Evolutionary conservation across 768 basidiomycete genomes (phyloP), one percentile per base, ranked within the genome.

Genomic region (Russula sp.): DNA sequence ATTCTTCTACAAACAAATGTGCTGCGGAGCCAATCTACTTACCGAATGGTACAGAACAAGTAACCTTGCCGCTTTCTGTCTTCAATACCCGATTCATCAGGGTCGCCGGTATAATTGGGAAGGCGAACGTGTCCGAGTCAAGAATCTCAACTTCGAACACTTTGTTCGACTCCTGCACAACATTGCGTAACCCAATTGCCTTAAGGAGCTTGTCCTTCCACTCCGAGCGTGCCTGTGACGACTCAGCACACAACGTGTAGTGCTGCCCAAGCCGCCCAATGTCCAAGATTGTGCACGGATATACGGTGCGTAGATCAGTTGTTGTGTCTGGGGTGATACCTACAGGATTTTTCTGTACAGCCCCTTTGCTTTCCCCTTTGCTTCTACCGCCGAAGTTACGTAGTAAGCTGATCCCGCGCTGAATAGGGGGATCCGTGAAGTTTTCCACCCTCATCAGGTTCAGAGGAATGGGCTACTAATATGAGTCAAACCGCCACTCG

Each of bases 31-130:
- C 16, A 45, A 20, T 1, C 22, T 14, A 68, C 76, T 71, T 48
- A 84, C 93, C 87, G 73, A 98, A 95, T 11, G 95, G 93, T n/a
- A 92, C 89, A 1, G 94, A 96, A 70, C 95, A 97, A 2, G 95
- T 97, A 46, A 97, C 94, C 71, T 86, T 90, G 16, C 91, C 91
- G 60, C 79, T 86, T 55, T 91, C 89, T 55, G 86, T 81, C 67
- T 84, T 75, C 78, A 77, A 93, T 9, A 85, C 76, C 3, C 86
- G 81, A 51, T 58, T 67, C n/a, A 65, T 63, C 32, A 66, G 53
- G 0, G 71, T 59, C 38, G 78, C 76, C 45, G 80, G 75, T 59
- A 87, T 75, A 1, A 86, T 81, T 0, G 91, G 89, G 22, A 91
- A 81, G 50, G 88, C 74, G 78, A 97, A 97, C 0, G 92, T 94